Evolutionary conservation across 495 filamentous ascomycete species (phyloP).

Genomic region (Penicillium dipodomyicola): DNA sequence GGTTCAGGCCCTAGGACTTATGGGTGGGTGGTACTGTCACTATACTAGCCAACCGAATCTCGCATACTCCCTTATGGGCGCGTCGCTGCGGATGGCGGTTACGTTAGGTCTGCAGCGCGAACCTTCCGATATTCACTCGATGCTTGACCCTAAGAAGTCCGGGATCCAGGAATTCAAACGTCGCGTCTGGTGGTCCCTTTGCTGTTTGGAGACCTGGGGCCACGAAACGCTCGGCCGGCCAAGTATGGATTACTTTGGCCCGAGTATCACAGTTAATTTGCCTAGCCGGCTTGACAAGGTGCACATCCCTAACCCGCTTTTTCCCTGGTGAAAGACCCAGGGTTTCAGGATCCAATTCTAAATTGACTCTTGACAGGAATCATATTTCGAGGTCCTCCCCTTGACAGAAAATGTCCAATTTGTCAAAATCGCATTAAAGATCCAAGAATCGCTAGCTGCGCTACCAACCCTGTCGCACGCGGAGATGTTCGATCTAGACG

Average conservation of each 20-base stretch:
- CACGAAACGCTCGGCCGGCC: constrained; percentile 69
- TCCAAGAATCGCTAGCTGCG: constrained; percentile 67
- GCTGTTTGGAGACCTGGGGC: constrained; percentile 71
- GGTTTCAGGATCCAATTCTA: neutral
- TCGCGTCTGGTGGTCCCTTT: constrained; percentile 70
- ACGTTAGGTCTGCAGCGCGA: constrained; percentile 23
- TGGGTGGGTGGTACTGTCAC: constrained; percentile 77
- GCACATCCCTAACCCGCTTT: neutral
- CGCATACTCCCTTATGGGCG: constrained; percentile 51
- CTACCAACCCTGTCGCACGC: constrained; percentile 56
- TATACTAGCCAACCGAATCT: constrained; percentile 78
- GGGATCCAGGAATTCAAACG: constrained; percentile 53
- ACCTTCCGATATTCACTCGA: constrained; percentile 14
- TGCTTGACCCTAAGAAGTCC: constrained; percentile 29
- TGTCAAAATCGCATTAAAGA: constrained; percentile 65
- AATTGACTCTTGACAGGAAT: constrained; percentile 9
- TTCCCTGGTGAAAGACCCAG: neutral
- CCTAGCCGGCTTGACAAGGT: constrained; percentile 51
- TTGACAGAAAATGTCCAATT: constrained; percentile 70
- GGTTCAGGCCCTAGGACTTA: constrained; percentile 66
- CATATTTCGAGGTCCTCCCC: constrained; percentile 47
- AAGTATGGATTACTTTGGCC: constrained; percentile 66
- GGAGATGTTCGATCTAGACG: constrained; percentile 57
- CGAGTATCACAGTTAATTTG: constrained; percentile 62
- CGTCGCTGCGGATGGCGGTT: constrained; percentile 39